Percentiles rank a stretch among this genome's conserved stretches.
Conservation (phyloP, 1,284 basidiomycete genomes). For the Phylloporus sp. region DNA sequence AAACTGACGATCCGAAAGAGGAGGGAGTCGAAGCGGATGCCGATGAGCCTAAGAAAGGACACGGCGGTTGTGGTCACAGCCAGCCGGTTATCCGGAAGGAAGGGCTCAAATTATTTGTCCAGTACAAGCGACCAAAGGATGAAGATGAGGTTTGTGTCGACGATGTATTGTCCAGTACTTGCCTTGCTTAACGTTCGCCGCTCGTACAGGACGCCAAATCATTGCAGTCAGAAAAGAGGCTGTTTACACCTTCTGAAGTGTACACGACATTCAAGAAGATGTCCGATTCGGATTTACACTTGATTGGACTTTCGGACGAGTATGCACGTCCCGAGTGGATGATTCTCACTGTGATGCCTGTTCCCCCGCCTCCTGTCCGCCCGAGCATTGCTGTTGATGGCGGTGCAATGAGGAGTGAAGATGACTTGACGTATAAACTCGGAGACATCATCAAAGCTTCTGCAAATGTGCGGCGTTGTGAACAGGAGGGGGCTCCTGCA, state of each 20-base stretch:
- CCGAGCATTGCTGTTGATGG: slow-evolving; percentile 98
- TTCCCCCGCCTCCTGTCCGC: slow-evolving; percentile 97
- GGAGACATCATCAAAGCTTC: slow-evolving; percentile 98
- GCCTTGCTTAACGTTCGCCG: slow-evolving; percentile 24
- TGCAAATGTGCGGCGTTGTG: slow-evolving; percentile 89
- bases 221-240: slow-evolving; percentile 89
- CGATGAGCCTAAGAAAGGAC: slow-evolving; percentile 83
- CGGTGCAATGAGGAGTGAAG: slow-evolving; percentile 95
- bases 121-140: slow-evolving; percentile 92
- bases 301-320: slow-evolving; percentile 93
- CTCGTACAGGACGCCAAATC: slow-evolving; percentile 76
- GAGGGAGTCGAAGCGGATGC: slow-evolving; percentile 80
- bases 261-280: slow-evolving; percentile 95
- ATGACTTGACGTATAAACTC: slow-evolving; percentile 98
- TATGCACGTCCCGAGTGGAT: slow-evolving; percentile 99
- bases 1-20: slow-evolving; percentile 86
- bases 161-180: slow-evolving; percentile 4
- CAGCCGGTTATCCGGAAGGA: slow-evolving; percentile 96
- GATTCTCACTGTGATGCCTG: slow-evolving; percentile 97
- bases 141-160: slow-evolving; percentile 85
- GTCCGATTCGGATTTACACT: slow-evolving; percentile 86
- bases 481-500: slow-evolving; percentile 96
- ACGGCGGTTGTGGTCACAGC: slow-evolving; percentile 94
- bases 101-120: slow-evolving; percentile 94
- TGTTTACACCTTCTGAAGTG: slow-evolving; percentile 89